A percentile compares a stretch with the other conserved stretches of the same genome.
These are phyloP conservation scores for Russula foetens DNA, from an alignment of 768 basidiomycete species.

Conservation along the genomic window DNA sequence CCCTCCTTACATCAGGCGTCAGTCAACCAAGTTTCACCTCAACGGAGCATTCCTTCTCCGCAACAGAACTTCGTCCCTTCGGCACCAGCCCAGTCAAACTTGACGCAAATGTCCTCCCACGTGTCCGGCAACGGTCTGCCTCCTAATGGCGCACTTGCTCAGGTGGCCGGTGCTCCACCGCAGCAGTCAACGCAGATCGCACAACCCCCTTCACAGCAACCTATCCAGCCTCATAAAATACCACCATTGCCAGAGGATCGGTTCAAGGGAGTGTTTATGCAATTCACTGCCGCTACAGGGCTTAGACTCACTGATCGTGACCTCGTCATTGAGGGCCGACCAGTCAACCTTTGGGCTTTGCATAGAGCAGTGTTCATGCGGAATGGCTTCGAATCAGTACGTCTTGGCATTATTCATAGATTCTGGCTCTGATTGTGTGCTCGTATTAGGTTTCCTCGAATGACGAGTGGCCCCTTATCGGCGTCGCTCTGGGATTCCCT, in stretches of 20 bases:
- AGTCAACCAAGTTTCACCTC: slow-evolving; percentile 2
- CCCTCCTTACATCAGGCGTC: slow-evolving; percentile 4
- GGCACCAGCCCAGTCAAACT: slow-evolving; percentile 1
- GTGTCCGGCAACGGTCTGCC: background rate
- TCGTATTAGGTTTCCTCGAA: slow-evolving; percentile 1
- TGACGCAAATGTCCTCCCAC: slow-evolving; percentile 8
- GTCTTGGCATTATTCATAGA: background rate
- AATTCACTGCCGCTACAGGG: background rate
- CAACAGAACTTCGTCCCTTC: slow-evolving; percentile 9
- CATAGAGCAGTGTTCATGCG: slow-evolving; percentile 1
- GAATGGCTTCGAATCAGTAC: slow-evolving; percentile 3
- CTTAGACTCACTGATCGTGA: slow-evolving; percentile 2
- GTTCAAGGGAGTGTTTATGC: background rate
- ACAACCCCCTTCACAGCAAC: background rate
- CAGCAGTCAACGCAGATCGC: slow-evolving; percentile 3
- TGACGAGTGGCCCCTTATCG: slow-evolving; percentile 11
- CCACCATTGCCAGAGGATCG: background rate
- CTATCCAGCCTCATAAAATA: background rate
- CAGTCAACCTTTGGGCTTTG: slow-evolving; percentile 1
- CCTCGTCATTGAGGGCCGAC: background rate
- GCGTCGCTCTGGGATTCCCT: slow-evolving; percentile 4
- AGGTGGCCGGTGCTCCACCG: background rate
- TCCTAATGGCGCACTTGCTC: background rate
- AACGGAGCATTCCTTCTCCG: slow-evolving; percentile 4
- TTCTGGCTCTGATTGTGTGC: background rate